These are phyloP conservation scores for Ganoderma lucidum DNA, from an alignment of 1,284 basidiomycete genomes.

Conservation along the genomic window DNA sequence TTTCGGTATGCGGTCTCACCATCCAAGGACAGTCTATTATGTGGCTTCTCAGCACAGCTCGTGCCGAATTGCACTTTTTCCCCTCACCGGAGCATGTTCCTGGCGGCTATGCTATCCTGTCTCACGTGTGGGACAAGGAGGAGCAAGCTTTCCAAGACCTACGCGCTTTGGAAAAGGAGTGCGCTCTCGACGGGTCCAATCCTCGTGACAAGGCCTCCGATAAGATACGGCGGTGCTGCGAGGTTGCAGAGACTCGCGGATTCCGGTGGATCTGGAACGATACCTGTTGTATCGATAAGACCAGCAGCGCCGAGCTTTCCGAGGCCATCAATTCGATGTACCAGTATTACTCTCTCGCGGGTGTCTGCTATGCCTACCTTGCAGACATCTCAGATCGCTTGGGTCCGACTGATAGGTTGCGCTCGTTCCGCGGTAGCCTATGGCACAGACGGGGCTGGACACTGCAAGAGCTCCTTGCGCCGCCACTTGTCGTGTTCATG, in stretches of 20 bases:
- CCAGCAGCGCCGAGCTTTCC: neutral
- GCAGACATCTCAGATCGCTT: neutral
- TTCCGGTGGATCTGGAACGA: neutral
- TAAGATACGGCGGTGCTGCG: neutral
- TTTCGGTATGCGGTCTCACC: neutral
- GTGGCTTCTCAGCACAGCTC: neutral
- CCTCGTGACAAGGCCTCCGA: neutral
- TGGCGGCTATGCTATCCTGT: neutral
- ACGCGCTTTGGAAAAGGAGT: neutral
- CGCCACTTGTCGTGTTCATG: neutral
- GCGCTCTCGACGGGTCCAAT: neutral
- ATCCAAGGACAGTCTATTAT: neutral
- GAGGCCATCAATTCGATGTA: neutral
- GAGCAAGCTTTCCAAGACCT: neutral
- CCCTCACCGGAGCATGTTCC: neutral
- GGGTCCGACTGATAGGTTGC: neutral
- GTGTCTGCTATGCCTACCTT: neutral
- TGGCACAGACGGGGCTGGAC: neutral
- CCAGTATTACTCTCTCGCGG: neutral
- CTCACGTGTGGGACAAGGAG: neutral
- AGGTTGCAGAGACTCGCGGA: neutral
- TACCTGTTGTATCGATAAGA: neutral
- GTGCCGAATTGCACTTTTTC: neutral
- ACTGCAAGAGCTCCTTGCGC: neutral
- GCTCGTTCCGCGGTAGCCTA: neutral